Conservation (phyloP, 2,329 filamentous ascomycete species). For the Trichoderma gracile region DNA sequence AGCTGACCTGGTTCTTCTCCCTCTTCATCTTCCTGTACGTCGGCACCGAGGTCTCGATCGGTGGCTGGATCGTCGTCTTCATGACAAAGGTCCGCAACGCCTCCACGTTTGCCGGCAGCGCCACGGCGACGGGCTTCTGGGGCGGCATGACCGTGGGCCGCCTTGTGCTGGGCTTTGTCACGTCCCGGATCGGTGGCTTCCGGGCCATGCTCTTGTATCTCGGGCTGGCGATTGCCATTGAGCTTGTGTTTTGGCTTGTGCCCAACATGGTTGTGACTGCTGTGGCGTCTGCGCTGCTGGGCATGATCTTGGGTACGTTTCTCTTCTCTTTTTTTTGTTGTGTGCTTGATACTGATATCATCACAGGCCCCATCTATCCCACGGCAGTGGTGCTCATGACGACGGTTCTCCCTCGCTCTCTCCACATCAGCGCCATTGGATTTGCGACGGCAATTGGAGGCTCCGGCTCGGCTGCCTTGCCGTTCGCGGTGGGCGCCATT, state of each 20-base stretch:
- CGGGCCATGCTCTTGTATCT: conserved; percentile 64
- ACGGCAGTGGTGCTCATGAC: conserved; percentile 72
- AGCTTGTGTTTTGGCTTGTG: conserved; percentile 79
- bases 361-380: conserved; percentile 77
- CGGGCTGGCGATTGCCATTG: conserved; percentile 60
- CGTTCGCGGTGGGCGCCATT: conserved; percentile 68
- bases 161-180: conserved; percentile 68
- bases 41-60: conserved; percentile 72
- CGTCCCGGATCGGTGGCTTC: conserved; percentile 70
- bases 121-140: conserved; percentile 81
- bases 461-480: conserved; percentile 66
- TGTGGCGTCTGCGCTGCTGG: conserved; percentile 66
- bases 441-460: conserved; percentile 79
- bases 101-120: conserved; percentile 61
- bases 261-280: conserved; percentile 75
- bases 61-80: conserved; percentile 82
- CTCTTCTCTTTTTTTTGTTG: too few relatives aligned
- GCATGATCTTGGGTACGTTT: conserved; percentile 7
- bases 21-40: conserved; percentile 76
- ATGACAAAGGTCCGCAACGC: conserved; percentile 76
- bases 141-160: conserved; percentile 73
- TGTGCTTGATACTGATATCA: not conserved
- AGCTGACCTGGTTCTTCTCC: conserved; percentile 60
- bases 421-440: conserved; percentile 79
- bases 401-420: conserved; percentile 69